Evolutionary conservation across 306 rosid species (phyloP), one percentile per base, ranked within the genome.

Genomic region (Vigna mungo): DNA sequence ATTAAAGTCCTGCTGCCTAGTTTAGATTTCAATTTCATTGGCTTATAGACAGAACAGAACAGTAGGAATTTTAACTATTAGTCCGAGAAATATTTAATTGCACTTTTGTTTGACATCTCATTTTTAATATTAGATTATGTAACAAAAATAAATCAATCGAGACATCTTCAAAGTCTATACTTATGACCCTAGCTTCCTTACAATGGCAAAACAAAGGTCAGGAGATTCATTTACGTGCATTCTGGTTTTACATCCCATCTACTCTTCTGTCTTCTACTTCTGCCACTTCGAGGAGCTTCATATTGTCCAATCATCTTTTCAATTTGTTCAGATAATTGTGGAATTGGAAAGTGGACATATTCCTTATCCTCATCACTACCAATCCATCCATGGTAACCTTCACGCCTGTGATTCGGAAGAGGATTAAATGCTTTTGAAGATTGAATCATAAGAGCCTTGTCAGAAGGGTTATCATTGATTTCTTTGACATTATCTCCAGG

Each of bases 201-300:
- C 68, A 54, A 43, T 34, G 21, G n/a, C 17, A 11, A 66, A 63
- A 27, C 37, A 34, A 34, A 4, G 6, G 37, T 1, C 37, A 5
- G 56, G 54, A 68, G 68, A 52, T 67, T 43, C 68, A 56, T 69
- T 77, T 44, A 81, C 71, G 61, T 7, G 21, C 64, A 79, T 54
- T 68, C 73, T 69, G 89, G 85, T 80, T 75, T 78, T 79, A 74
- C 83, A 81, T 86, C 93, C 91, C 95, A 89, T 77, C 87, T 72
- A 41, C 76, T 78, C 87, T 73, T 83, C 61, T 89, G 86, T 81
- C 51, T 83, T 64, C 14, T 39, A 15, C 11, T 27, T 13, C 37
- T 25, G 21, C 16, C 47, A 55, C 76, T 37, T 11, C 49, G 68
- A 10, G 79, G 49, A 62, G 63, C 60, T 51, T 5, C 72, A 36